Conservation (phyloP, 192 early-diverging fungal genomes). For the Phlyctochytrium planicorne region DNA sequence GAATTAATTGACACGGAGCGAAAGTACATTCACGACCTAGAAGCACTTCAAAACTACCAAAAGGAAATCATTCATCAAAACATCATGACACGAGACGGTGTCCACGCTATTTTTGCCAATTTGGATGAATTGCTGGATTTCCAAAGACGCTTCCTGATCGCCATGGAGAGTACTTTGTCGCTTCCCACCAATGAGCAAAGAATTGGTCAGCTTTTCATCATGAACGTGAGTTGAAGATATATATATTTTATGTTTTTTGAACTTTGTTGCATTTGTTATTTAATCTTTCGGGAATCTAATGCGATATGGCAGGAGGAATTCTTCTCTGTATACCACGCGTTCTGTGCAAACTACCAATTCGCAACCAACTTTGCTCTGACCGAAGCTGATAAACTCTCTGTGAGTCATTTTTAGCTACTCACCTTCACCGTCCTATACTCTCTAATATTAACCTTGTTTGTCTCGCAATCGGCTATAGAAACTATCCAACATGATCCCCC, state of each 20-base stretch:
- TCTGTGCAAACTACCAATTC: conserved; percentile 86
- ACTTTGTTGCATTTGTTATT: background rate
- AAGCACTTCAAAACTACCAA: conserved; percentile 62
- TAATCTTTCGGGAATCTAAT: background rate
- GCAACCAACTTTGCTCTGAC: conserved; percentile 35
- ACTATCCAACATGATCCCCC: conserved; percentile 76
- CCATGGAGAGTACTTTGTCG: conserved; percentile 75
- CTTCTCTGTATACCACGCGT: conserved; percentile 73
- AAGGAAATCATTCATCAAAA: conserved; percentile 44
- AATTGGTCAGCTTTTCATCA: conserved; percentile 82
- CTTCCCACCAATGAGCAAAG: conserved; percentile 76
- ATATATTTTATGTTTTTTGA: background rate
- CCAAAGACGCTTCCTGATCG: conserved; percentile 92
- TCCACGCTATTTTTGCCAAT: conserved; percentile 88
- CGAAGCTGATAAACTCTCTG: conserved; percentile 22
- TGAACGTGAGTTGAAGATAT: conserved; percentile 52
- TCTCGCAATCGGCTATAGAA: conserved; percentile 45
- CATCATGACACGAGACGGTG: conserved; percentile 74
- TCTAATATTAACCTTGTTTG: background rate
- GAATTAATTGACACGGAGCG: conserved; percentile 95
- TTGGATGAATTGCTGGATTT: conserved; percentile 91
- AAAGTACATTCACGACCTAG: conserved; percentile 88
- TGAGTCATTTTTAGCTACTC: background rate
- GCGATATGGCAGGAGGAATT: conserved; percentile 36
- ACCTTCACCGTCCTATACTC: background rate